Evolutionary conservation across 2,329 filamentous ascomycete species (phyloP).

Genomic region (Ophiocordyceps australis): DNA sequence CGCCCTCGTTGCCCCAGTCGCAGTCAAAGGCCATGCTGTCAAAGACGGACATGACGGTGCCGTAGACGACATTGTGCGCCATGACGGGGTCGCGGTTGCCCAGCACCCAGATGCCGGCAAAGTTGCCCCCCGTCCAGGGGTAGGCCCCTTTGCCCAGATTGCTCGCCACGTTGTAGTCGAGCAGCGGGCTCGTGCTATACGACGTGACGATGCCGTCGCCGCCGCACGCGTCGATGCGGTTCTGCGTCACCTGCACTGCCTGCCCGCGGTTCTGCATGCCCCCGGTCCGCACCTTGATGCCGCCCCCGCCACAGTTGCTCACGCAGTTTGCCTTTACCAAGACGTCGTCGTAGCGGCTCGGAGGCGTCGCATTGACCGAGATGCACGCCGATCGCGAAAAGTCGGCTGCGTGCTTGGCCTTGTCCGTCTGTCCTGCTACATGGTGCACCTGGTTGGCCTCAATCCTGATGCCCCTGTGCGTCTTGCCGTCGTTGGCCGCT

Average conservation of each 20-base stretch:
- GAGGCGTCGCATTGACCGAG: constrained; percentile 1
- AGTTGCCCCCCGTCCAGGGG: constrained; percentile 9
- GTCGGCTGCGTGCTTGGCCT: constrained; percentile 4
- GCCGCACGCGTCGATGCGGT: constrained; percentile 6
- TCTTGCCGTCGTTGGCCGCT: constrained; percentile 6
- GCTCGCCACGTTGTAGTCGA: constrained; percentile 7
- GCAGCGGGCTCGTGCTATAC: constrained; percentile 5
- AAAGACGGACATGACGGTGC: constrained; percentile 6
- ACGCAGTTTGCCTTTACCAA: constrained; percentile 6
- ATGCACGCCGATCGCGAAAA: constrained; percentile 6
- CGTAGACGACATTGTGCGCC: constrained; percentile 7
- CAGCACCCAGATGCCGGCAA: constrained; percentile 10
- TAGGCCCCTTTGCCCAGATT: constrained; percentile 8
- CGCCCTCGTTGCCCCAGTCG: constrained; percentile 9
- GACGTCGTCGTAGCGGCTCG: constrained; percentile 8
- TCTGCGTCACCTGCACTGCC: constrained; percentile 5
- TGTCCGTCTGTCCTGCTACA: constrained; percentile 8
- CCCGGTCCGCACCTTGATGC: constrained; percentile 9
- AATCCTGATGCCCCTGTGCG: constrained; percentile 7
- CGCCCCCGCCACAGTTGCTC: constrained; percentile 8
- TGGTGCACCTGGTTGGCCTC: constrained; percentile 6
- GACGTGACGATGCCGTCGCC: constrained; percentile 8
- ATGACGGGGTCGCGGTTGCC: constrained; percentile 5
- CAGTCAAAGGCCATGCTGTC: constrained; percentile 10
- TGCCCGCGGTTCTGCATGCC: constrained; percentile 5